Evolutionary conservation across 164 flowering plant species (phyloP).

Genomic region (Annona squamosa): DNA sequence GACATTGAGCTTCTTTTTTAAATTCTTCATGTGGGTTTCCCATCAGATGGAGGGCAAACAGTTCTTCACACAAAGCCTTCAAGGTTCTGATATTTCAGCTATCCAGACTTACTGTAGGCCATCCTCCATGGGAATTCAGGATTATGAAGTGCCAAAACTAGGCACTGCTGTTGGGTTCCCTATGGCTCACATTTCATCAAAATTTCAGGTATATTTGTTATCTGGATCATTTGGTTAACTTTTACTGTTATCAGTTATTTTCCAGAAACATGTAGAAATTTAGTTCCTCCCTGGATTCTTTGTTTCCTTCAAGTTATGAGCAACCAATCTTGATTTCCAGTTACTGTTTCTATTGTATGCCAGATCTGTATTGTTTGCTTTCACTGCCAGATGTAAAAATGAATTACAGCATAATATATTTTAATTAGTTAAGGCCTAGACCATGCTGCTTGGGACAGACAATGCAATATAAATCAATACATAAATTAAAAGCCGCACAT

Average conservation of each 20-base stretch:
- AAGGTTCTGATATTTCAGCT: slow-evolving; percentile 63
- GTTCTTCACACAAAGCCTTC: slow-evolving; percentile 27
- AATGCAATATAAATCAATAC: too few species aligned
- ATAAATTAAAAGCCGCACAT: too few species aligned
- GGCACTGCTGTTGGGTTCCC: slow-evolving; percentile 91
- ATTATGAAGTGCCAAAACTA: slow-evolving; percentile 61
- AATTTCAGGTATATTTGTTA: slow-evolving; percentile 56
- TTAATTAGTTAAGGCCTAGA: too few species aligned
- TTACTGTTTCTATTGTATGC: not conserved
- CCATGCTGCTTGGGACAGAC: too few species aligned
- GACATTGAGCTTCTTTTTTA: slow-evolving; percentile 82
- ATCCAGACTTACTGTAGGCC: slow-evolving; percentile 46
- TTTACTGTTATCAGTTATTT: not conserved
- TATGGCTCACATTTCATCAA: slow-evolving; percentile 83
- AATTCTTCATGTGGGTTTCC: slow-evolving; percentile 81
- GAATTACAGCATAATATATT: too few species aligned
- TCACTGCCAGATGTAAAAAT: too few species aligned
- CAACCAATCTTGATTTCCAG: too few species aligned
- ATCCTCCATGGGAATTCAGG: slow-evolving; percentile 53
- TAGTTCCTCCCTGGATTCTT: not conserved
- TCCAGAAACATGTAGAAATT: not conserved
- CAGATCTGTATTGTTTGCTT: too few species aligned
- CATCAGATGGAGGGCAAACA: slow-evolving; percentile 45
- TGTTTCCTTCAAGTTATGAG: not conserved
- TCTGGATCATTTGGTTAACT: not conserved